These are phyloP conservation scores for Pisolithus marmoratus DNA, from an alignment of 768 basidiomycete genomes.

Conservation along the genomic window DNA sequence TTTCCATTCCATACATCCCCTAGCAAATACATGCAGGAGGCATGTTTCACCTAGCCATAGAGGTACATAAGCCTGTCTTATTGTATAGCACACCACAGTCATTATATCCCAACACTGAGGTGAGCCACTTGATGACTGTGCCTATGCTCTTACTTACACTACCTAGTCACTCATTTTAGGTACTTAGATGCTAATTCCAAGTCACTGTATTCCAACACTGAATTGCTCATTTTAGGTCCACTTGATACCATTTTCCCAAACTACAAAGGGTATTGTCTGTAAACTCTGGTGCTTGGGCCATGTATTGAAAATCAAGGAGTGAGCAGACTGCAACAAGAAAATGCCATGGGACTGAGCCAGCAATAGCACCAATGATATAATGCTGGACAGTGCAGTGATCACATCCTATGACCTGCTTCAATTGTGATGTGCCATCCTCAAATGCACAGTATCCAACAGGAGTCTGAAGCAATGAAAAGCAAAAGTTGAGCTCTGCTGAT, in stretches of 20 bases:
- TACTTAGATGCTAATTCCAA: no score
- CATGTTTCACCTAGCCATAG: no score
- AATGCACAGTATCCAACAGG: slow-evolving; percentile 34
- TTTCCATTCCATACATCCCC: not conserved
- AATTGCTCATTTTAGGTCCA: no score
- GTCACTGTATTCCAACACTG: no score
- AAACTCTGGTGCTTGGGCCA: slow-evolving; percentile 28
- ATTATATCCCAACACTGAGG: no score
- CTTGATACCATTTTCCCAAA: no score
- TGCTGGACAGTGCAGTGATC: slow-evolving; percentile 34
- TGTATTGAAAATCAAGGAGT: slow-evolving; percentile 33
- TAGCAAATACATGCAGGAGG: no score
- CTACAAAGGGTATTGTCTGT: slow-evolving; percentile 15
- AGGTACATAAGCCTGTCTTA: no score
- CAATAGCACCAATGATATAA: slow-evolving; percentile 31
- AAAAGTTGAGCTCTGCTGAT: slow-evolving; percentile 30
- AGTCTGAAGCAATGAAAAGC: slow-evolving; percentile 32
- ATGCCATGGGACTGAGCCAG: slow-evolving; percentile 23
- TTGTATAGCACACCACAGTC: no score
- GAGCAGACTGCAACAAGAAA: slow-evolving; percentile 30
- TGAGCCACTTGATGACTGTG: no score
- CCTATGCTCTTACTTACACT: no score
- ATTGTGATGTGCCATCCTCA: slow-evolving; percentile 30
- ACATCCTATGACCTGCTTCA: slow-evolving; percentile 37
- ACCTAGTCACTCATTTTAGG: no score